Evolutionary conservation across 306 rosid species (phyloP).

Genomic region (Begonia fuchsioides): DNA sequence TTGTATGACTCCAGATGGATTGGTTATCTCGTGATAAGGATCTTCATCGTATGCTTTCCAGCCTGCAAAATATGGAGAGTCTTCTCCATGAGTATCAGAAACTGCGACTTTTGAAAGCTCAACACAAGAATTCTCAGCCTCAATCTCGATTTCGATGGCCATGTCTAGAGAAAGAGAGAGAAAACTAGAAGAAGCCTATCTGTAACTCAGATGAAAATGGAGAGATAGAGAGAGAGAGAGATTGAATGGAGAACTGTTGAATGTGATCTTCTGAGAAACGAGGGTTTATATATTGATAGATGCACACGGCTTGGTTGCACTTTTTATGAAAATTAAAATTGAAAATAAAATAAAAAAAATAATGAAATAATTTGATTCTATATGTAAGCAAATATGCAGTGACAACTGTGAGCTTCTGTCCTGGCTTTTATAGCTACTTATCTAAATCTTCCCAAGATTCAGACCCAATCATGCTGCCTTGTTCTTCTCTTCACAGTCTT

Average conservation of each 20-base stretch:
- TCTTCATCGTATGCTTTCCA: conserved; percentile 90
- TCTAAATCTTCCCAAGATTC: background rate
- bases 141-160: conserved; percentile 42
- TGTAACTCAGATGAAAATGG: conserved; percentile 4
- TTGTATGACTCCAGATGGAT: conserved; percentile 72
- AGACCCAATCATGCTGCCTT: background rate
- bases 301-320: too few relatives aligned
- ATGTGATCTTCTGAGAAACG: conserved; percentile 20
- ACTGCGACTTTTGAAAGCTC: conserved; percentile 56
- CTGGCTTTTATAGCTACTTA: conserved; percentile 1
- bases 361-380: background rate
- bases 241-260: too few relatives aligned
- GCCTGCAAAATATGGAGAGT: conserved; percentile 91
- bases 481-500: background rate
- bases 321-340: background rate
- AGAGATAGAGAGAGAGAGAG: conserved; percentile 2
- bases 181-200: conserved; percentile 1
- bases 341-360: conserved; percentile 2
- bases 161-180: conserved; percentile 12
- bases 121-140: conserved; percentile 20
- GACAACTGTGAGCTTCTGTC: conserved; percentile 46
- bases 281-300: conserved; percentile 22
- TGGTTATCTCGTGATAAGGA: conserved; percentile 51
- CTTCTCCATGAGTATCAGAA: conserved; percentile 84
- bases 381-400: conserved; percentile 17